These are phyloP conservation scores for Salix udensis DNA, from an alignment of 345 rosid species.

Conservation along the genomic window DNA sequence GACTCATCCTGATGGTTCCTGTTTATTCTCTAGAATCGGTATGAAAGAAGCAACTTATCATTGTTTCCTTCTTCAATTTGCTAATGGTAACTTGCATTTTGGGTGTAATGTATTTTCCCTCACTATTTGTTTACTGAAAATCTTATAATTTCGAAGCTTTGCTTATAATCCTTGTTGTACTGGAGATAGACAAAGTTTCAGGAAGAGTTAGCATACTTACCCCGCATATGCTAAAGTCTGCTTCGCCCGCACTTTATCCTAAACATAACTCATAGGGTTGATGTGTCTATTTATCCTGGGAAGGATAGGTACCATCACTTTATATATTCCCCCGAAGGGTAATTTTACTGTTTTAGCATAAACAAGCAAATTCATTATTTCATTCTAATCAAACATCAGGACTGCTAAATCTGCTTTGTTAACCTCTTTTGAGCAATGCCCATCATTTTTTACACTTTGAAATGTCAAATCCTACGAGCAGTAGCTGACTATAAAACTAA, in stretches of 20 bases:
- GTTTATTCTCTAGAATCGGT: conserved; percentile 96
- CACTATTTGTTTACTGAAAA: not conserved
- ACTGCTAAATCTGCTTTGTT: not conserved
- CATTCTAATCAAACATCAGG: not conserved
- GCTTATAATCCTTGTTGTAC: not conserved
- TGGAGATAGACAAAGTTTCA: not conserved
- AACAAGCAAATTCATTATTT: not conserved
- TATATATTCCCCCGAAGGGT: not conserved
- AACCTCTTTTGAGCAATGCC: not conserved
- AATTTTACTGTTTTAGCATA: not conserved
- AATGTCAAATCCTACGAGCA: not conserved
- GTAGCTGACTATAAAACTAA: not conserved
- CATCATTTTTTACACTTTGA: not conserved
- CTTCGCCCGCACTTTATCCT: not conserved
- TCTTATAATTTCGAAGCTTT: not conserved
- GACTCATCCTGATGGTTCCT: conserved; percentile 97
- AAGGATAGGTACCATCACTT: not conserved
- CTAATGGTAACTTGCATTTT: not conserved
- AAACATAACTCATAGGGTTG: not conserved
- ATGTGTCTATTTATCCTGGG: not conserved
- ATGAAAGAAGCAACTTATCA: conserved; percentile 17
- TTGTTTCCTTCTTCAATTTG: not conserved
- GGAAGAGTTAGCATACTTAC: not conserved
- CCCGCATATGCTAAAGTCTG: not conserved
- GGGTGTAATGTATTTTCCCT: not conserved